Percentiles rank a stretch among this genome's conserved stretches.
These are phyloP conservation scores for Alternaria gaisen DNA, from an alignment of 2,329 filamentous ascomycete species.

Conservation along the genomic window DNA sequence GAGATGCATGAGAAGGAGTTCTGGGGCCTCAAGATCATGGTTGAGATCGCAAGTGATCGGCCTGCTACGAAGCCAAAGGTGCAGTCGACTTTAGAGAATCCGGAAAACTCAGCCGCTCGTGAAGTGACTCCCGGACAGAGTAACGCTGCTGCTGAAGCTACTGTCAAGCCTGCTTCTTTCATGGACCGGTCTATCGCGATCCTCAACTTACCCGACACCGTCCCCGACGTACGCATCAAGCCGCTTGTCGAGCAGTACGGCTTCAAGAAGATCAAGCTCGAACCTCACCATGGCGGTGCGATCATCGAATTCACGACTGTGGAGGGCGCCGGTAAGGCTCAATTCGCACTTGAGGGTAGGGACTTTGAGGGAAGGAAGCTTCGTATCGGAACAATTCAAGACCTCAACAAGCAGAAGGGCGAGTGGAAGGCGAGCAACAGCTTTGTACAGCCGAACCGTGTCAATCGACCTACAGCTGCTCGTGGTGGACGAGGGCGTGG, in stretches of 20 bases:
- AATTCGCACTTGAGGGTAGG: slow-evolving; percentile 55
- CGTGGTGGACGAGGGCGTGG: slow-evolving; percentile 41
- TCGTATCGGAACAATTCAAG: slow-evolving; percentile 60
- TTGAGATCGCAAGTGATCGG: slow-evolving; percentile 59
- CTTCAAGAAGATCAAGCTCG: slow-evolving; percentile 78
- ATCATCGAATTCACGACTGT: slow-evolving; percentile 82
- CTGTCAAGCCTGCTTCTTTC: slow-evolving; percentile 33
- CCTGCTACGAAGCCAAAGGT: slow-evolving; percentile 57
- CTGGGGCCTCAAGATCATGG: slow-evolving; percentile 71
- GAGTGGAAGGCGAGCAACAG: slow-evolving; percentile 52
- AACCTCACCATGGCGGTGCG: slow-evolving; percentile 84
- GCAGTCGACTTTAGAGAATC: slow-evolving; percentile 58
- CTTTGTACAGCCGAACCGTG: slow-evolving; percentile 38
- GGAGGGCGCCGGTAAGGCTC: slow-evolving; percentile 75
- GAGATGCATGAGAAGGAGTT: slow-evolving; percentile 76
- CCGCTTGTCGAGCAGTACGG: slow-evolving; percentile 76
- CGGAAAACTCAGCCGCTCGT: slow-evolving; percentile 51
- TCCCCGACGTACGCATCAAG: slow-evolving; percentile 85
- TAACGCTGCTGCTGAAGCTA: slow-evolving; percentile 37
- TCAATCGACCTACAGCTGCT: slow-evolving; percentile 37
- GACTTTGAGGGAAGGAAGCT: slow-evolving; percentile 53
- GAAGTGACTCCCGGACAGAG: slow-evolving; percentile 27
- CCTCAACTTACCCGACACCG: slow-evolving; percentile 87
- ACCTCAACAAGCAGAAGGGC: slow-evolving; percentile 53
- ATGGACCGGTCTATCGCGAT: slow-evolving; percentile 77